Evolutionary conservation across 1,284 basidiomycete species (phyloP), one percentile per base, ranked within the genome.

Genomic region (Grifola frondosa): DNA sequence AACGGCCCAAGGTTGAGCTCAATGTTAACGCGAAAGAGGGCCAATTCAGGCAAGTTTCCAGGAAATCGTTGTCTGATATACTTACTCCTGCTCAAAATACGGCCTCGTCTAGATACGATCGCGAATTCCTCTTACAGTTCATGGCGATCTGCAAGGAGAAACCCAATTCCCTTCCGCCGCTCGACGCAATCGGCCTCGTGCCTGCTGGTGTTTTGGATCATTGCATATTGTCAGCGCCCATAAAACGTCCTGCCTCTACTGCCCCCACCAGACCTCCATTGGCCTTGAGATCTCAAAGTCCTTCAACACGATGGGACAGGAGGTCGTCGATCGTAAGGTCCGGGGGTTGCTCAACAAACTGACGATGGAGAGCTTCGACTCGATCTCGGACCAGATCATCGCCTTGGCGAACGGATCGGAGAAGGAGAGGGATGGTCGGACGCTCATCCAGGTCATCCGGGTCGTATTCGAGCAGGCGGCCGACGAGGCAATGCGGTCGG

Each of bases 121-220:
- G 95, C 38, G 91, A 96, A 31, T 99, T 98, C 81, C 76, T 98
- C 25, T 70, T 99, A 54, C 96, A 99, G 64, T 99, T 98, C 73
- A 96, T 97, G 91, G 71, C 73, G 28, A 73, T 97, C 45, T 98
- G 94, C 76, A 90, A 84, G 65, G 95, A 97, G 67, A 95, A 93
- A 68, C 95, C 96, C 1, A 88, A 87, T 45, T 78, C 80, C 45
- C 81, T 97, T 23, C 92, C 94, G 29, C 80, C 90, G 49, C 78
- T 97, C 37, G 91, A 95, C 54, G 85, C 87, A 25, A 88, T 98
- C 58, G 95, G 95, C 40, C 81, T 97, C 30, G 91, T 92, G 58
- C 81, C 88, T 5, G 74, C 74, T 11, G 81, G 76, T 50, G 74
- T 79, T 20, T 84, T 81, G 31, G 79, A 78, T 36, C 75, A 81